Conservation (phyloP, 192 early-diverging fungal genomes). For the Backusella parvicylindrica region DNA sequence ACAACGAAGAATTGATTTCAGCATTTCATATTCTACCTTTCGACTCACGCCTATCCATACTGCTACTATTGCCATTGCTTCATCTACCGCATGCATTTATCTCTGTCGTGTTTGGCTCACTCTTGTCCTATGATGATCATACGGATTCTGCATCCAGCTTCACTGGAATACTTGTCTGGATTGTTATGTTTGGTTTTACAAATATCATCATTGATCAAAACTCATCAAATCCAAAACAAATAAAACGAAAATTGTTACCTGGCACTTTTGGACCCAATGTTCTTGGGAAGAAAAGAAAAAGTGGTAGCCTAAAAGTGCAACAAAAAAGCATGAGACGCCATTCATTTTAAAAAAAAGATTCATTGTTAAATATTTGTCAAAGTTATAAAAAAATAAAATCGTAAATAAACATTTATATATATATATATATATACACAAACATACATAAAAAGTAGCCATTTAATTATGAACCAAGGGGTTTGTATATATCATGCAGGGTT, state of each 20-base stretch:
- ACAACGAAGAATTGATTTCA: neutral
- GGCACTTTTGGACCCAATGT: neutral
- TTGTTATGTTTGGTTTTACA: slow-evolving; percentile 6
- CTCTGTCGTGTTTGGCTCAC: neutral
- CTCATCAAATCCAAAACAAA: neutral
- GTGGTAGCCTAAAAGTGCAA: neutral
- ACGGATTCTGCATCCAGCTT: neutral
- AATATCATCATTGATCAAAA: slow-evolving; percentile 1
- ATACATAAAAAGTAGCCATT: neutral
- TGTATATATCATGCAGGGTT: neutral
- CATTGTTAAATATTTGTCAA: neutral
- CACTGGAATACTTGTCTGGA: slow-evolving; percentile 1
- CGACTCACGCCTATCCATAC: neutral
- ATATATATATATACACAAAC: too few species aligned
- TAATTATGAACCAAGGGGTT: neutral
- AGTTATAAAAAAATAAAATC: neutral
- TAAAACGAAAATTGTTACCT: neutral
- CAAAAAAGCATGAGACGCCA: neutral
- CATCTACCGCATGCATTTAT: slow-evolving; percentile 16
- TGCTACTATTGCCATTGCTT: neutral
- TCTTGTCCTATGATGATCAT: neutral
- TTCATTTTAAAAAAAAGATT: neutral
- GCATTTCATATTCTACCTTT: neutral
- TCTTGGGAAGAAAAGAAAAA: neutral
- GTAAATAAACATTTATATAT: neutral